Evolutionary conservation across 2,329 filamentous ascomycete species (phyloP).

Genomic region (Fusarium sp.): DNA sequence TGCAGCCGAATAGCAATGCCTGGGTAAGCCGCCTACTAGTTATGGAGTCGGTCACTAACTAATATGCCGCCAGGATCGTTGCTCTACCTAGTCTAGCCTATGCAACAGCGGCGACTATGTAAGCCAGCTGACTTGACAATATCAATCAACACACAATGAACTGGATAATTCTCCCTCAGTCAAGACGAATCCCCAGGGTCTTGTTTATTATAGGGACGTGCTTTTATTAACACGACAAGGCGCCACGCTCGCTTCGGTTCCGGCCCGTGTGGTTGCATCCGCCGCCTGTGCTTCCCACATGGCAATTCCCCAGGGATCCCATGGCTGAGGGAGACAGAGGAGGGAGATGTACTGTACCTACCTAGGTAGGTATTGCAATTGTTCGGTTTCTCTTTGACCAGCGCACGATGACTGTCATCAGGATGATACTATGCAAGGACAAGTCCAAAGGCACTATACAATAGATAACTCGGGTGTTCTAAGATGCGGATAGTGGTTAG

Average conservation of each 20-base stretch:
- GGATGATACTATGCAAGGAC: background rate
- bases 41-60: too few relatives aligned
- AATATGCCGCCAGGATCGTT: background rate
- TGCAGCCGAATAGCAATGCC: background rate
- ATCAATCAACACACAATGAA: background rate
- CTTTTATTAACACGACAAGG: constrained; percentile 20
- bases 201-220: constrained; percentile 13
- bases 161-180: background rate
- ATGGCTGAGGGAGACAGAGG: background rate
- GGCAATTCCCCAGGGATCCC: constrained; percentile 38
- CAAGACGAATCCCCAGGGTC: background rate
- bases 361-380: background rate
- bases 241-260: constrained; percentile 30
- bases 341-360: too few relatives aligned
- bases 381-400: background rate
- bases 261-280: constrained; percentile 28
- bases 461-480: background rate
- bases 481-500: too few relatives aligned
- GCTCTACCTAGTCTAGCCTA: background rate
- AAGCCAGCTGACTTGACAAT: background rate
- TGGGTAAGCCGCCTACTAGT: background rate
- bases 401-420: background rate
- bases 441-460: background rate
- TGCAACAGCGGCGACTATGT: too few relatives aligned
- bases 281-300: constrained; percentile 45